Percentiles rank a stretch among this genome's conserved stretches.
phyloP scores from a whole-genome alignment of 495 filamentous ascomycete species.

The Penicillium atrosanguineum region DNA sequence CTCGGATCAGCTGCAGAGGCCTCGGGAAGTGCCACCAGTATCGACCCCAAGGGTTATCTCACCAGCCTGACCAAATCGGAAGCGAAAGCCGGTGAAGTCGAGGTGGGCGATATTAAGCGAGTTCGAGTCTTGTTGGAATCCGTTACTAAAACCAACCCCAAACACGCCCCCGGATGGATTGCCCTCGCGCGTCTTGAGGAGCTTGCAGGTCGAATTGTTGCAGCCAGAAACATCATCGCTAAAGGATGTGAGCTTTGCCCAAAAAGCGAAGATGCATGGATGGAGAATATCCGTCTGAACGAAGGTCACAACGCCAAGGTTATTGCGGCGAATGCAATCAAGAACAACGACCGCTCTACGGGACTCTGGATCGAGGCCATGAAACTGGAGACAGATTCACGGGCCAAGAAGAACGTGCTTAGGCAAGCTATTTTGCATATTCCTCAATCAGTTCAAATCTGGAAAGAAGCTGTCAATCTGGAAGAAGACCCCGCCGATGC shows the following conservation, averaged over 20 bases:
- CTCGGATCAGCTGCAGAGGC: slow-evolving; percentile 63
- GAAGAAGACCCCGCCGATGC: slow-evolving; percentile 89
- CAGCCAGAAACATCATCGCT: slow-evolving; percentile 79
- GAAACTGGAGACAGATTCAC: slow-evolving; percentile 77
- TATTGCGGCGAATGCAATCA: slow-evolving; percentile 91
- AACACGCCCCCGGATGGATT: slow-evolving; percentile 95
- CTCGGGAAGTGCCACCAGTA: slow-evolving; percentile 80
- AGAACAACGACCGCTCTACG: slow-evolving; percentile 84
- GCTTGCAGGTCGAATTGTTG: slow-evolving; percentile 82
- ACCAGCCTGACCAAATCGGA: slow-evolving; percentile 82
- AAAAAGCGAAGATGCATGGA: slow-evolving; percentile 91
- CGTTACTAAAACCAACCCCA: slow-evolving; percentile 92
- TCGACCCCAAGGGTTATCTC: slow-evolving; percentile 94
- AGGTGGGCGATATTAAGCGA: slow-evolving; percentile 92
- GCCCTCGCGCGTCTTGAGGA: slow-evolving; percentile 92
- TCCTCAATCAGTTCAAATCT: slow-evolving; percentile 86
- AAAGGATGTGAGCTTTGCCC: slow-evolving; percentile 87
- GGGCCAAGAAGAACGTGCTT: slow-evolving; percentile 85
- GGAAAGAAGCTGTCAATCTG: slow-evolving; percentile 96
- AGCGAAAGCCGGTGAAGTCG: slow-evolving; percentile 70
- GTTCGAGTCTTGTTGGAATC: slow-evolving; percentile 91
- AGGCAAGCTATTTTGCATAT: slow-evolving; percentile 85
- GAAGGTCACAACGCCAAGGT: slow-evolving; percentile 90
- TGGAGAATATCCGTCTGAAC: slow-evolving; percentile 90
- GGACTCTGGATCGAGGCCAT: slow-evolving; percentile 92